These are phyloP conservation scores for Coemansia sp. DNA, from an alignment of 192 early-diverging fungal genomes.

Conservation along the genomic window DNA sequence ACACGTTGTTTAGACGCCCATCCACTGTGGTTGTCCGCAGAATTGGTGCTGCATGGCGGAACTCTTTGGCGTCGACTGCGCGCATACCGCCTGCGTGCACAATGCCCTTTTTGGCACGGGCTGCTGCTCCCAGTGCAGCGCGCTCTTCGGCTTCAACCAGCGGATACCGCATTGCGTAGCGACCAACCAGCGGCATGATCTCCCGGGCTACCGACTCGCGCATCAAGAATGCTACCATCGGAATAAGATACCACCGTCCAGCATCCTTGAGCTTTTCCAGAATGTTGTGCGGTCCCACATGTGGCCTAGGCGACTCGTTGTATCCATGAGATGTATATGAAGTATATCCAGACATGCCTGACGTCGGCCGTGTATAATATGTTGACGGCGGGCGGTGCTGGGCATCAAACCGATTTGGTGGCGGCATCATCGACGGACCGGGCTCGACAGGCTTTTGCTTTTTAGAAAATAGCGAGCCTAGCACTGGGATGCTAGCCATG, in stretches of 20 bases:
- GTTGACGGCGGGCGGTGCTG: constrained; percentile 9
- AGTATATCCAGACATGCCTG: constrained; percentile 13
- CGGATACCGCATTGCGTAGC: constrained; percentile 47
- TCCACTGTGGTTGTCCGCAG: constrained; percentile 31
- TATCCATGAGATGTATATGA: constrained; percentile 21
- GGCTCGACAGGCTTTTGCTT: constrained; percentile 14
- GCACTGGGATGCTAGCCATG: constrained; percentile 41
- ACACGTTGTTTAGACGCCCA: constrained; percentile 33
- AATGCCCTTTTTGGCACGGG: constrained; percentile 9
- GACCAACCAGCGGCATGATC: constrained; percentile 32
- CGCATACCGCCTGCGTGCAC: constrained; percentile 32
- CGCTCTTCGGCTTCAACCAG: constrained; percentile 42
- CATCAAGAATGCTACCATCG: constrained; percentile 21
- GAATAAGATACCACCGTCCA: constrained; percentile 30
- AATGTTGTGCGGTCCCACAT: constrained; percentile 7
- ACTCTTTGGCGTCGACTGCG: constrained; percentile 32
- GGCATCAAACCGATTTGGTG: constrained; percentile 15
- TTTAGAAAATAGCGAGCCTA: constrained; percentile 41
- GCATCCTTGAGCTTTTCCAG: constrained; percentile 17
- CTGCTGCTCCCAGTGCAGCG: constrained; percentile 13
- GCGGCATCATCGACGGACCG: neutral
- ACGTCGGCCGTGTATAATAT: constrained; percentile 15
- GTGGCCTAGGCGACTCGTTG: constrained; percentile 3
- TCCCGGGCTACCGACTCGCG: constrained; percentile 20
- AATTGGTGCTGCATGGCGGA: constrained; percentile 31